phyloP scores from a whole-genome alignment of 176 grass and related monocot species.

The Cenchrus americanus region DNA sequence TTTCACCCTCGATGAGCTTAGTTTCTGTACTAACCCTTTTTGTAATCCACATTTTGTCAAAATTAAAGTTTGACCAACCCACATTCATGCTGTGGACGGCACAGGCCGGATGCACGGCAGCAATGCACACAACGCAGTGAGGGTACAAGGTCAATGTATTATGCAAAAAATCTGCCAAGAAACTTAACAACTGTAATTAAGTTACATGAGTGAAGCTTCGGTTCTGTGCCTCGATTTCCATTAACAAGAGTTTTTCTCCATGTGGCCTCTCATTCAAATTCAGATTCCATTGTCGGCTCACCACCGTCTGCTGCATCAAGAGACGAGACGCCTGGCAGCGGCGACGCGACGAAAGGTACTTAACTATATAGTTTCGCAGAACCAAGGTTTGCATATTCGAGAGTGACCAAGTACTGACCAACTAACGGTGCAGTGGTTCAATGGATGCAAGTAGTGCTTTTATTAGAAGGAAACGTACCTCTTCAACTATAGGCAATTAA shows the following conservation, averaged over 20 bases:
- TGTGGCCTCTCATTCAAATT: neutral
- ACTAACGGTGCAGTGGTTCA: no score
- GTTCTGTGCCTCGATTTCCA: neutral
- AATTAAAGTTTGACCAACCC: neutral
- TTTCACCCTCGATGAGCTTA: constrained; percentile 32
- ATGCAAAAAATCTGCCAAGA: neutral
- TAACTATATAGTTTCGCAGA: neutral
- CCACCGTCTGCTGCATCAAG: neutral
- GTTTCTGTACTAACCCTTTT: neutral
- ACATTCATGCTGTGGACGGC: constrained; percentile 18
- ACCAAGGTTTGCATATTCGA: neutral
- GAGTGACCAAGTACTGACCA: neutral
- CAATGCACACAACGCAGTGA: neutral
- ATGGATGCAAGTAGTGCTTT: no score
- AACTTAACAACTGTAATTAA: neutral
- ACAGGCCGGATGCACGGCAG: neutral
- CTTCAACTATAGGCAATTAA: neutral
- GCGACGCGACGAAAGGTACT: neutral
- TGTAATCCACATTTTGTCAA: neutral
- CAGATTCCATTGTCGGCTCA: neutral
- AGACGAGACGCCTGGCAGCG: neutral
- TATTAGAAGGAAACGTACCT: no score
- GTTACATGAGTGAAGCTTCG: neutral
- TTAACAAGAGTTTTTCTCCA: neutral
- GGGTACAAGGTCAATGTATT: neutral